Base-by-base conservation (phyloP, 2,329 filamentous ascomycete genomes). In the Seiridium cupressi region DNA sequence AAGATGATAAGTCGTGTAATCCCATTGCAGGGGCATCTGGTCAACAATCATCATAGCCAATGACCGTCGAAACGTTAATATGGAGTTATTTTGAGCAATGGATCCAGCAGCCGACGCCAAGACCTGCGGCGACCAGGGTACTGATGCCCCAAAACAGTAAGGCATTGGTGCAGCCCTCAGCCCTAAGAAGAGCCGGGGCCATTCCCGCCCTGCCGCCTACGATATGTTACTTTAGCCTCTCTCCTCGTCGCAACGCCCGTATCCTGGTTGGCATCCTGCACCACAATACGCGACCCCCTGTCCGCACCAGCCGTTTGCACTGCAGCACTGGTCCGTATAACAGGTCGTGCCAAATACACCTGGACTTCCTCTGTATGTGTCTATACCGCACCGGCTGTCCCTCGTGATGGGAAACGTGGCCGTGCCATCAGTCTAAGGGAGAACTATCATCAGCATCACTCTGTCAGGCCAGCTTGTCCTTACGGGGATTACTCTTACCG, bases 241-340 rank as follows among this genome's bases (percentile, higher is more conserved):
- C 18, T 26, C 40, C 55, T 58, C 61, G 18, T 44, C 61, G 31
- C 66, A 68, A 13, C 35, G 57, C 4, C 65, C 66, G 51, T 63
- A 65, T 5, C 62, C 61, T 35, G 34, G 51, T 55, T 66, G 65
- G 36, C 66, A 67, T 4, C 63, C 62, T n/a, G 59, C 42, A 9
- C 64, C 63, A 42, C 66, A 68, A 49, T 64, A 62, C 31, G 49
- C n/a, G 4, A 7, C 48, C 2, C 48, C 57, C 5, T 54, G 55
- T 6, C 64, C 63, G 36, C 66, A 67, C 46, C 63, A 67, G 3
- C 62, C 51, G 36, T 63, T 64, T 51, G 61, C 59, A 31, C 63
- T 65, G 36, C 65, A 64, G 46, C 66, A 67, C 35, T 34, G 44
- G 3, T 60, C 55, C 7, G 53, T 35, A n/a, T 31, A 54, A 44